Percentiles rank a stretch among this genome's conserved stretches.
These are phyloP conservation scores for Cyclanthera cordifolia DNA, from an alignment of 306 rosid genomes.

Conservation along the genomic window DNA sequence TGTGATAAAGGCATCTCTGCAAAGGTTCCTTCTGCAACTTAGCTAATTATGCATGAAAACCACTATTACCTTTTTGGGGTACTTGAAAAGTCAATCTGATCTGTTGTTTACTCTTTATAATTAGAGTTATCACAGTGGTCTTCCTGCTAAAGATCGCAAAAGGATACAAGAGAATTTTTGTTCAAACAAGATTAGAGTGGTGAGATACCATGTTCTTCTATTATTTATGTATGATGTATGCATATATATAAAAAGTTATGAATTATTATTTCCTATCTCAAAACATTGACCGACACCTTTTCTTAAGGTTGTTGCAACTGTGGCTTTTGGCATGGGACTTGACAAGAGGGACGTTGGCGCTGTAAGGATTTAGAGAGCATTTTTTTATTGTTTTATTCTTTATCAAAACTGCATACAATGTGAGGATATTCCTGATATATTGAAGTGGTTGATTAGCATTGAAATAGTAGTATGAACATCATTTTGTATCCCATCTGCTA, in stretches of 20 bases:
- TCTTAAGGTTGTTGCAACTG: slow-evolving; percentile 89
- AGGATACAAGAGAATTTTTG: slow-evolving; percentile 67
- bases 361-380: slow-evolving; percentile 36
- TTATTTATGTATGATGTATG: not conserved
- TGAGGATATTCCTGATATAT: not conserved
- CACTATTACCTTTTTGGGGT: not conserved
- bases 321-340: slow-evolving; percentile 98
- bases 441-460: not conserved
- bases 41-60: not conserved
- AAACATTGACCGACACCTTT: slow-evolving; percentile 18
- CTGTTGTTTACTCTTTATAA: slow-evolving; percentile 17
- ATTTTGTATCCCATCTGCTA: not conserved
- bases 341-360: slow-evolving; percentile 92
- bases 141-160: slow-evolving; percentile 68
- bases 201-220: slow-evolving; percentile 29
- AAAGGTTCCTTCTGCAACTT: slow-evolving; percentile 48
- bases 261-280: slow-evolving; percentile 13
- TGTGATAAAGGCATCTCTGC: slow-evolving; percentile 57
- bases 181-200: slow-evolving; percentile 83
- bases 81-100: slow-evolving; percentile 18
- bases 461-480: not conserved
- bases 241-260: not conserved
- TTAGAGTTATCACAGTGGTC: slow-evolving; percentile 78
- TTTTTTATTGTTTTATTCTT: slow-evolving; percentile 8
- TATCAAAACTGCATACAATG: not conserved